Evolutionary conservation across 371 early-diverging fungal species (phyloP), one percentile per base, ranked within the genome.

Genomic region (Nematocida sp.): DNA sequence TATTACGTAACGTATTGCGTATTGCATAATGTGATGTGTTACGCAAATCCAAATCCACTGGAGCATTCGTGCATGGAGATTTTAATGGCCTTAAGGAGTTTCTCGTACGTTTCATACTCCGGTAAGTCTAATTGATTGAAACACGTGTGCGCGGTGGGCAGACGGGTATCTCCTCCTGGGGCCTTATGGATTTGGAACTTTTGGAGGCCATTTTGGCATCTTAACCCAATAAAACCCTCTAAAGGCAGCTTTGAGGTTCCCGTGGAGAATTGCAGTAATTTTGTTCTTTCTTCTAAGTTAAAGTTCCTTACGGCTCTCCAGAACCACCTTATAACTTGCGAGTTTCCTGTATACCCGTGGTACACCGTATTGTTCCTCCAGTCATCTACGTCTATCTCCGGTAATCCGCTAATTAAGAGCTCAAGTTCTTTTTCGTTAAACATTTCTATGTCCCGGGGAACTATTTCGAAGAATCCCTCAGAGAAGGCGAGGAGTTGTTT

Each of bases 381-480:
- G 82, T 97, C 97, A 77, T 97, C 96, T 55, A 95, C 87, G 82
- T 97, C 95, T 75, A 97, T 92, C 66, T 97, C 95, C 0, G 94
- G 92, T 80, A 95, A 83, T 49, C 97, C 97, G 49, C 93, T 92
- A 80, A 97, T 95, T 65, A 97, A 85, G 53, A 97, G 86, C 83
- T 97, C 96, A 47, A 97, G 86, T 80, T 97, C 96, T 83, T 94
- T 94, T 81, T 95, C 96, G 82, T 94, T 92, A 80, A 95, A 95
- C 49, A 95, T 94, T 77, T 88, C 87, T 66, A 95, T 88, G 23
- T 89, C 86, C 32, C 87, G 83, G 1, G 94, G 93, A 61, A 97
- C 91, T 49, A 95, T 86, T 57, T 95, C 94, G 81, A 93, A 91
- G 88, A 97, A 93, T 1, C 96, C 98, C 36, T 88, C 86, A 51